Percentiles rank a stretch among this genome's conserved stretches.
Conservation (phyloP, 2,329 filamentous ascomycete genomes). For the Amesomyces nigricolor region DNA sequence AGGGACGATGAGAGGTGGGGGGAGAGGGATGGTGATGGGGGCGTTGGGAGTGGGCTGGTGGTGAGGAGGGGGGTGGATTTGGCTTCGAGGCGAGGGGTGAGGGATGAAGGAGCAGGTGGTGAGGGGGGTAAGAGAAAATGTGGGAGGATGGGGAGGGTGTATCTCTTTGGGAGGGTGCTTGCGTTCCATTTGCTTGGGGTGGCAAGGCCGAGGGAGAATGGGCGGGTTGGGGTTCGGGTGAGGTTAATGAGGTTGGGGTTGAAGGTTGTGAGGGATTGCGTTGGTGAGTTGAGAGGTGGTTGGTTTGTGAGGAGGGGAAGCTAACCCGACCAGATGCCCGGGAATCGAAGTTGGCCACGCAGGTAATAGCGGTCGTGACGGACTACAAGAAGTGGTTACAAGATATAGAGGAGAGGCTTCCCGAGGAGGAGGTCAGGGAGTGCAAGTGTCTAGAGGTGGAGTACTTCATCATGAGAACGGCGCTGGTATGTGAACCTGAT, state of each 20-base stretch:
- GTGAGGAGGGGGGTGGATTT: not conserved
- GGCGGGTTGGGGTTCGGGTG: conserved; percentile 34
- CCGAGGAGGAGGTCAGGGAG: conserved; percentile 30
- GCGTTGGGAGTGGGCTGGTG: too few species aligned
- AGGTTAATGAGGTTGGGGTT: conserved; percentile 63
- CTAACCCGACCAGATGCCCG: conserved; percentile 37
- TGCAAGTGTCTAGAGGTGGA: conserved; percentile 46
- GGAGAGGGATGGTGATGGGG: not conserved
- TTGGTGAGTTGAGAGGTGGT: conserved; percentile 41
- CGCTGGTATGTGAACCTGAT: conserved; percentile 49
- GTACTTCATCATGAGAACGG: conserved; percentile 60
- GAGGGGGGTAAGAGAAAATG: not conserved
- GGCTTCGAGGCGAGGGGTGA: not conserved
- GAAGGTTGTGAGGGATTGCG: conserved; percentile 57
- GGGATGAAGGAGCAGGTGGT: not conserved
- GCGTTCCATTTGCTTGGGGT: conserved; percentile 64
- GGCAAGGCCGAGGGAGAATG: conserved; percentile 33
- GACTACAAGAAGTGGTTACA: conserved; percentile 44
- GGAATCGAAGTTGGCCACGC: conserved; percentile 53
- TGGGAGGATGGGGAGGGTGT: conserved; percentile 27
- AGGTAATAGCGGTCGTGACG: conserved; percentile 59
- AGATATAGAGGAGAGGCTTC: conserved; percentile 26
- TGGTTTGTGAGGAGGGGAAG: not conserved
- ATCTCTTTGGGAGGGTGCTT: conserved; percentile 44
- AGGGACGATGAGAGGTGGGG: not conserved